A percentile compares a stretch with the other conserved stretches of the same genome.
Evolutionary conservation across 139 green algal genomes (phyloP).

Genomic region (Picochlorum costavermella): DNA sequence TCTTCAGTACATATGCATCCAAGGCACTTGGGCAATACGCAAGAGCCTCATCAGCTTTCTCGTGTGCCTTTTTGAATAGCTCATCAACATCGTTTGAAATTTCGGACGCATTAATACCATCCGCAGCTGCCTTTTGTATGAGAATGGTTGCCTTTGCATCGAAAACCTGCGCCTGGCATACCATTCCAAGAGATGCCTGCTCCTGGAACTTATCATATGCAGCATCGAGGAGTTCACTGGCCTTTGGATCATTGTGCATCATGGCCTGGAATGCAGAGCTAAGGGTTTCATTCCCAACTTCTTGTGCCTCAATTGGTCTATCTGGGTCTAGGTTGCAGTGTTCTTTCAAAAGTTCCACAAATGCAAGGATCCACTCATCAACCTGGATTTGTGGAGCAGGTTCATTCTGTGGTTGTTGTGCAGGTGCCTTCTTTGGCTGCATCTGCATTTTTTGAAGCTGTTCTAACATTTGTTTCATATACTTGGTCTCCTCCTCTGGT

Average conservation of each 20-base stretch:
- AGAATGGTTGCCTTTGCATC: conserved; percentile 16
- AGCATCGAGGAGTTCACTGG: conserved; percentile 60
- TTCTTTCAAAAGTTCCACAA: conserved; percentile 76
- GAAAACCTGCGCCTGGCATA: conserved; percentile 25
- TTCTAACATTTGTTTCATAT: conserved; percentile 39
- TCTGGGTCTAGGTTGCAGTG: conserved; percentile 60
- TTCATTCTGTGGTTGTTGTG: conserved; percentile 18
- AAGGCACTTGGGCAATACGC: conserved; percentile 19
- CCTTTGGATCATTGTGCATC: conserved; percentile 36
- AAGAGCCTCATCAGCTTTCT: conserved; percentile 22
- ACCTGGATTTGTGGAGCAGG: conserved; percentile 34
- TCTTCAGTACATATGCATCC: conserved; percentile 24
- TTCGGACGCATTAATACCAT: not conserved
- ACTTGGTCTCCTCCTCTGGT: conserved; percentile 43
- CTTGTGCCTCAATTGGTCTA: conserved; percentile 65
- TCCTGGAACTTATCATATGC: conserved; percentile 69
- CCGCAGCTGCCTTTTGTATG: conserved; percentile 17
- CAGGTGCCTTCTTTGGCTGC: conserved; percentile 10
- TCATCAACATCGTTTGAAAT: conserved; percentile 15
- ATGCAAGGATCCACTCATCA: conserved; percentile 87
- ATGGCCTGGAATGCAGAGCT: conserved; percentile 25
- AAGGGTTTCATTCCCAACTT: conserved; percentile 34
- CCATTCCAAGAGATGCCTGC: conserved; percentile 23
- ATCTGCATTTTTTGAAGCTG: conserved; percentile 26
- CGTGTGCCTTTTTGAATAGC: conserved; percentile 15